Evolutionary conservation across 345 rosid genomes (phyloP).

Genomic region (Eucalyptus brandiana): DNA sequence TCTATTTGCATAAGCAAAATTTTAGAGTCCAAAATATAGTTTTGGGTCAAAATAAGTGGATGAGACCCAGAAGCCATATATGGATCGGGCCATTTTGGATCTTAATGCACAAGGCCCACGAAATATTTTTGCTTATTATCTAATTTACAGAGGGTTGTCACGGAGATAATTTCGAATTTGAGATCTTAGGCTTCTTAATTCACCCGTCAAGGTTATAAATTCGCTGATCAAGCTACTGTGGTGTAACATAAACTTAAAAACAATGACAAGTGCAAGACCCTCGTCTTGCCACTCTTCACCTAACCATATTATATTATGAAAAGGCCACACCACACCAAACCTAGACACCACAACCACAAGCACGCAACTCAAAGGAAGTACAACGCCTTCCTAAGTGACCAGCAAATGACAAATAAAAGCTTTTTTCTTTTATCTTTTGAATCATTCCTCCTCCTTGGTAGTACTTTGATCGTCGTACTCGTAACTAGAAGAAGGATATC

Average conservation of each 20-base stretch:
- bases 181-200: not conserved
- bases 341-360: not conserved
- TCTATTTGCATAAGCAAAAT: not conserved
- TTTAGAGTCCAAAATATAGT: not conserved
- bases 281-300: not conserved
- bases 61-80: not conserved
- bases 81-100: not conserved
- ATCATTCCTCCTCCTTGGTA: not conserved
- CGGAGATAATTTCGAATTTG: not conserved
- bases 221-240: not conserved
- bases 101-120: not conserved
- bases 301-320: not conserved
- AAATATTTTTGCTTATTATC: not conserved
- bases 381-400: not conserved
- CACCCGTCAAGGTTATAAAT: not conserved
- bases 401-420: not conserved
- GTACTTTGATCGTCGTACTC: slow-evolving; percentile 1
- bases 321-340: not conserved
- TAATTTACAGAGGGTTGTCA: not conserved
- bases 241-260: not conserved
- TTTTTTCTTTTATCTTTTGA: not conserved
- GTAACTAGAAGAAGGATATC: slow-evolving; percentile 31
- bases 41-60: not conserved
- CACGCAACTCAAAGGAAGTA: not conserved
- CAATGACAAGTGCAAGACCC: not conserved